These are phyloP conservation scores for Verticillium albo-atrum DNA, from an alignment of 2,329 filamentous ascomycete genomes.

Conservation along the genomic window DNA sequence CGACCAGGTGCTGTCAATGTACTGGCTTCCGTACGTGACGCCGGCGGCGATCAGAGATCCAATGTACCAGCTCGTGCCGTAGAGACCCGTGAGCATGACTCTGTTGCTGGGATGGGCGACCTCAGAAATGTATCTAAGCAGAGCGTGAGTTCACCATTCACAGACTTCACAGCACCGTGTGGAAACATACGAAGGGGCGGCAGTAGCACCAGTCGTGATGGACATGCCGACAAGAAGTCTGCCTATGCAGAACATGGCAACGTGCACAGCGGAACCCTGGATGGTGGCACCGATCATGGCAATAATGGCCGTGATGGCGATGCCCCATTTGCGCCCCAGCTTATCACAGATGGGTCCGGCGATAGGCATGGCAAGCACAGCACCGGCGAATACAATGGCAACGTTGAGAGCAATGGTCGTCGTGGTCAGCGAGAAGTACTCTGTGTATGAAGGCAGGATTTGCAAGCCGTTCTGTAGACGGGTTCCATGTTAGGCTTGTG, in stretches of 20 bases:
- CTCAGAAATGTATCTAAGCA: neutral
- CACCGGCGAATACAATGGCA: constrained; percentile 1
- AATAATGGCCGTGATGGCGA: constrained; percentile 1
- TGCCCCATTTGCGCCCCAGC: constrained; percentile 2
- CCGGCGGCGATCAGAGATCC: neutral
- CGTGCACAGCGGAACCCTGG: constrained; percentile 1
- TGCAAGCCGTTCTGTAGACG: neutral
- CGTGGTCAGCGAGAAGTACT: constrained; percentile 1
- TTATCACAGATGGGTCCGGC: neutral
- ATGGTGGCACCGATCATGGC: constrained; percentile 2
- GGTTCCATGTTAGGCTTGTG: too few relatives aligned
- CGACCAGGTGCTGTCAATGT: constrained; percentile 2
- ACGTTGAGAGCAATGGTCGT: constrained; percentile 3
- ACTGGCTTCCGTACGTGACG: neutral
- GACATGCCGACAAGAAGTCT: neutral
- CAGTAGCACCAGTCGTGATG: constrained; percentile 1
- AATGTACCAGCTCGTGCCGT: neutral
- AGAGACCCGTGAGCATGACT: neutral
- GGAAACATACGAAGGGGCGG: constrained; percentile 2
- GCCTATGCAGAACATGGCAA: constrained; percentile 5
- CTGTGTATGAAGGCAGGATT: constrained; percentile 2
- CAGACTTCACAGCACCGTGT: neutral
- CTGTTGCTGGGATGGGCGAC: neutral
- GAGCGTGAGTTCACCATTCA: neutral
- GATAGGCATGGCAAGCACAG: constrained; percentile 1